These are phyloP conservation scores for Nemophila menziesii DNA, from an alignment of 257 asterid genomes.

Conservation along the genomic window DNA sequence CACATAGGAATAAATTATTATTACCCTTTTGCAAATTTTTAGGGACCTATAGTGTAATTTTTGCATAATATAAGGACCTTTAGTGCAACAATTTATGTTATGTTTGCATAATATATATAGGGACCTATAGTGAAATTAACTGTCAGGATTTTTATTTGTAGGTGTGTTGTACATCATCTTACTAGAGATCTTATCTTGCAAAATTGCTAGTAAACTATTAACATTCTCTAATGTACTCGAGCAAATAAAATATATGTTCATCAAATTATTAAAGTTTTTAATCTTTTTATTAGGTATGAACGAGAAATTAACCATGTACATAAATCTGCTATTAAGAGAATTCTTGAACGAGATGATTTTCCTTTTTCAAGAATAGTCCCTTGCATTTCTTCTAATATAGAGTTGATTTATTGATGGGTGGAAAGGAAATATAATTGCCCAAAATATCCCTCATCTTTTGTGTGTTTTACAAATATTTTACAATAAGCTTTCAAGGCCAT, in stretches of 20 bases:
- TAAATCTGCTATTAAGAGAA: slow-evolving; percentile 72
- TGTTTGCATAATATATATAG: no score
- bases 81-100: no score
- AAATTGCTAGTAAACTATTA: slow-evolving; percentile 57
- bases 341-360: slow-evolving; percentile 74
- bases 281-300: slow-evolving; percentile 64
- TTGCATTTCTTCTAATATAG: slow-evolving; percentile 71
- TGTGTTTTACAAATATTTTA: no score
- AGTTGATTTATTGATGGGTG: slow-evolving; percentile 96
- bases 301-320: slow-evolving; percentile 90
- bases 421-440: slow-evolving; percentile 53
- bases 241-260: slow-evolving; percentile 72
- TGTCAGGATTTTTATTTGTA: no score
- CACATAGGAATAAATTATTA: no score
- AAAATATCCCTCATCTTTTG: no score
- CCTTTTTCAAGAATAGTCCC: slow-evolving; percentile 82
- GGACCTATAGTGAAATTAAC: no score
- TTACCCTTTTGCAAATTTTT: no score
- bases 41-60: no score
- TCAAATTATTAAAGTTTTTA: slow-evolving; percentile 11
- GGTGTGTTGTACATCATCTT: slow-evolving; percentile 87
- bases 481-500: no score
- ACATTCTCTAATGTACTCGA: slow-evolving; percentile 71
- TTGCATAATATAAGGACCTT: no score
- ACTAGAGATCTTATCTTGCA: slow-evolving; percentile 71